A percentile compares a stretch with the other conserved stretches of the same genome.
Conservation (phyloP, 75 land plant species). For the Cunninghamia lanceolata region DNA sequence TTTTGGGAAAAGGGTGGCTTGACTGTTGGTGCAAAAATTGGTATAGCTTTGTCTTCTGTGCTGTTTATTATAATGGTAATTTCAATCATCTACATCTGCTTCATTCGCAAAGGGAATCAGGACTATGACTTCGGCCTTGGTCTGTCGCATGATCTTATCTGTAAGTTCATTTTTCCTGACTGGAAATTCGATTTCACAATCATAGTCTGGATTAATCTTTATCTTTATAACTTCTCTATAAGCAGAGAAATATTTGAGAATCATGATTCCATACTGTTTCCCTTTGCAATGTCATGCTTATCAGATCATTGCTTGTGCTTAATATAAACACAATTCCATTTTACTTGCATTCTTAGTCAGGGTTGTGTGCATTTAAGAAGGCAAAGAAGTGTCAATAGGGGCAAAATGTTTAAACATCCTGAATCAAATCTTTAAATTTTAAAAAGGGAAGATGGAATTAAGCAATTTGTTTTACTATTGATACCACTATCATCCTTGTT, state of each 20-base stretch:
- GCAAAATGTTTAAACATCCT: not conserved
- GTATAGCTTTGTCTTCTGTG: constrained; percentile 46
- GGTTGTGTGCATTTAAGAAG: not conserved
- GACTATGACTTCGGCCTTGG: constrained; percentile 84
- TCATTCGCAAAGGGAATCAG: constrained; percentile 44
- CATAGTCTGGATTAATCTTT: not conserved
- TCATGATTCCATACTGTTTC: not conserved
- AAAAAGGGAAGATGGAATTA: not conserved
- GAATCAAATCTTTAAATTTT: not conserved
- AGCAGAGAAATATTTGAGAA: not conserved
- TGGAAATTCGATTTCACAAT: not conserved
- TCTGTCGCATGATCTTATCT: constrained; percentile 74
- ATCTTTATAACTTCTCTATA: not conserved
- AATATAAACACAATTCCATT: not conserved
- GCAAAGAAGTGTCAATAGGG: not conserved
- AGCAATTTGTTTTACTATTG: not conserved
- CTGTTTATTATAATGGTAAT: constrained; percentile 29
- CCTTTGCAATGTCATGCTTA: not conserved
- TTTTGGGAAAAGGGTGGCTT: constrained; percentile 73
- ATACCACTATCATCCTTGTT: not conserved
- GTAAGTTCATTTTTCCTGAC: constrained; percentile 43
- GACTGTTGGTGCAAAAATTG: constrained; percentile 72
- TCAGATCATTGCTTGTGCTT: not conserved
- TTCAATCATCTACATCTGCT: constrained; percentile 35
- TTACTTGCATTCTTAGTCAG: not conserved